Conservation (phyloP, 805 yeast species). For the Wickerhamia fluorescens region DNA sequence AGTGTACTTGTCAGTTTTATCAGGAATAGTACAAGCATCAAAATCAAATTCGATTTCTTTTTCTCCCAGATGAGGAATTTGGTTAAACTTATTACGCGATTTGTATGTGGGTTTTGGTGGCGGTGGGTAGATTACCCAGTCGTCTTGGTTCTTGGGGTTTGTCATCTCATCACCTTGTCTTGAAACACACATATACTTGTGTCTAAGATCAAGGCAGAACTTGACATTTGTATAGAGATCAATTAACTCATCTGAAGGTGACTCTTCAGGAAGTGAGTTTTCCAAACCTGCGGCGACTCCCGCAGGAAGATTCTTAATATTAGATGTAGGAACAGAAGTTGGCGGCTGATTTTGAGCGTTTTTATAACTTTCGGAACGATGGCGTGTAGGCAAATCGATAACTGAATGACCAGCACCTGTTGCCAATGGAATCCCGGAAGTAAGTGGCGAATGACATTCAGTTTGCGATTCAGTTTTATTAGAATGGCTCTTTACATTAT, state of each 20-base stretch:
- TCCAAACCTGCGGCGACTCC: too few relatives aligned
- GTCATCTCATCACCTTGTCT: conserved; percentile 57
- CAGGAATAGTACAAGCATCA: conserved; percentile 49
- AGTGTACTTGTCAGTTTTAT: conserved; percentile 29
- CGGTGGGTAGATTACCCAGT: conserved; percentile 82
- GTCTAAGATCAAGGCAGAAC: conserved; percentile 65
- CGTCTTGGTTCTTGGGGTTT: conserved; percentile 74
- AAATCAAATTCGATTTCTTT: conserved; percentile 54
- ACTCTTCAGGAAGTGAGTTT: conserved; percentile 37
- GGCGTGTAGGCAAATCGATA: conserved; percentile 29
- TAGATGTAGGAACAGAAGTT: conserved; percentile 2
- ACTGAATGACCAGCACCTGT: conserved; percentile 24
- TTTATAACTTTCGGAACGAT: conserved; percentile 10
- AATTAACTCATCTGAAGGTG: conserved; percentile 62
- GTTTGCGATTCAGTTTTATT: conserved; percentile 21
- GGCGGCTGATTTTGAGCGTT: conserved; percentile 10
- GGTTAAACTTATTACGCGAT: conserved; percentile 54
- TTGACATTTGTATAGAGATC: conserved; percentile 57
- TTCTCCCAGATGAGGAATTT: conserved; percentile 27
- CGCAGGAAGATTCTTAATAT: too few relatives aligned
- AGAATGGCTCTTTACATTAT: conserved; percentile 6
- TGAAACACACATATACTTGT: conserved; percentile 65
- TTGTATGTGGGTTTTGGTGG: conserved; percentile 83
- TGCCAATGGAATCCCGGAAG: neutral
- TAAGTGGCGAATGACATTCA: too few relatives aligned